A percentile compares a stretch with the other conserved stretches of the same genome.
Conservation (phyloP, 495 filamentous ascomycete species). For the Apiosordaria backusii region DNA sequence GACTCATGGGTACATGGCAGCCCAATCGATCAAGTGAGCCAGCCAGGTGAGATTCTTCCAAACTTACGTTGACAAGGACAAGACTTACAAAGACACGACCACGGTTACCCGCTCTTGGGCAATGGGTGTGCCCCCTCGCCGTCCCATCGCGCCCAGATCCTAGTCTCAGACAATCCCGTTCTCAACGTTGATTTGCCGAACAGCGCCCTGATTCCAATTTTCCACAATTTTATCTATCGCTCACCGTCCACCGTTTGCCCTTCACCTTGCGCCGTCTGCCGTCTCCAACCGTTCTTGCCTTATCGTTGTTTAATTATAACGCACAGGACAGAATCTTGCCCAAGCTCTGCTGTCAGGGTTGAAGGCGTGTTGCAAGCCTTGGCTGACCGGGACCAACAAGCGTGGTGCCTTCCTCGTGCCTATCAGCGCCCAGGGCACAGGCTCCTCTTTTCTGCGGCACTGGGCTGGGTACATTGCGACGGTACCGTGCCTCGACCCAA, state of each 20-base stretch:
- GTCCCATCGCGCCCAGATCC: too few species aligned
- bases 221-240: too few species aligned
- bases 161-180: neutral
- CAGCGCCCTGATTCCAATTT: too few species aligned
- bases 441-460: conserved; percentile 14
- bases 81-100: neutral
- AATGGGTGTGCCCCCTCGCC: too few species aligned
- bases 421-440: neutral
- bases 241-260: neutral
- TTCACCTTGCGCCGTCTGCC: neutral
- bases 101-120: neutral
- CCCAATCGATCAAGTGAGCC: neutral
- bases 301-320: neutral
- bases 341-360: neutral
- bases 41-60: neutral
- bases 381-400: neutral
- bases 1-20: too few species aligned
- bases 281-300: neutral
- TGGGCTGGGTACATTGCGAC: conserved; percentile 10
- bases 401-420: neutral
- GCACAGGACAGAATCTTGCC: neutral
- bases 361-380: neutral
- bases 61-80: neutral
- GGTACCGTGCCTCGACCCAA: conserved; percentile 3
- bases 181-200: neutral